phyloP scores from a whole-genome alignment of 1,139 yeast species.

The Lodderomyces orthopsilosis region DNA sequence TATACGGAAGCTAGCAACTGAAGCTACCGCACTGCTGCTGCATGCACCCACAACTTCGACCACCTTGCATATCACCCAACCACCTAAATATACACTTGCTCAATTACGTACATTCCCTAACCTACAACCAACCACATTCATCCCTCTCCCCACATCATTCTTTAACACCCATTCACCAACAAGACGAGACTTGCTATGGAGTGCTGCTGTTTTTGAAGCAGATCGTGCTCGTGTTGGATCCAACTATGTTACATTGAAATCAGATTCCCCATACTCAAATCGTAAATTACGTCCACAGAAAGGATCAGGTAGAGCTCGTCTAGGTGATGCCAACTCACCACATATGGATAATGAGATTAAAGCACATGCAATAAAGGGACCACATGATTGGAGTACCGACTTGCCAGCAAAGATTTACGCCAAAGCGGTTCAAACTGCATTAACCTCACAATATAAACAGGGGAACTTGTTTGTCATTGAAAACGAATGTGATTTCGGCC shows the following conservation, averaged over 20 bases:
- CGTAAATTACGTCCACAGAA: constrained; percentile 84
- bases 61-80: constrained; percentile 32
- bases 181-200: constrained; percentile 91
- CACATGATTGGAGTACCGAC: constrained; percentile 85
- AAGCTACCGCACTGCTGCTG: constrained; percentile 15
- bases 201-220: constrained; percentile 89
- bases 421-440: constrained; percentile 75
- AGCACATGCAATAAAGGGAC: constrained; percentile 88
- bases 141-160: constrained; percentile 70
- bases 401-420: constrained; percentile 74
- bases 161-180: constrained; percentile 58
- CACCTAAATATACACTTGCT: constrained; percentile 78
- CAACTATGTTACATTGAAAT: constrained; percentile 79
- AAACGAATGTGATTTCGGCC: constrained; percentile 14
- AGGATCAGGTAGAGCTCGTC: constrained; percentile 93
- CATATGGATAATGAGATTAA: constrained; percentile 85
- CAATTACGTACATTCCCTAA: constrained; percentile 84
- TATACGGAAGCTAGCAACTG: constrained; percentile 35
- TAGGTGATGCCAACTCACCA: constrained; percentile 95
- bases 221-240: constrained; percentile 89
- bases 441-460: constrained; percentile 72
- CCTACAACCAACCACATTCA: constrained; percentile 73
- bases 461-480: constrained; percentile 76
- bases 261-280: constrained; percentile 84
- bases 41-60: constrained; percentile 8